A percentile compares a stretch with the other conserved stretches of the same genome.
These are phyloP conservation scores for Colletotrichum cordylinicola DNA, from an alignment of 2,329 filamentous ascomycete species.

Conservation along the genomic window DNA sequence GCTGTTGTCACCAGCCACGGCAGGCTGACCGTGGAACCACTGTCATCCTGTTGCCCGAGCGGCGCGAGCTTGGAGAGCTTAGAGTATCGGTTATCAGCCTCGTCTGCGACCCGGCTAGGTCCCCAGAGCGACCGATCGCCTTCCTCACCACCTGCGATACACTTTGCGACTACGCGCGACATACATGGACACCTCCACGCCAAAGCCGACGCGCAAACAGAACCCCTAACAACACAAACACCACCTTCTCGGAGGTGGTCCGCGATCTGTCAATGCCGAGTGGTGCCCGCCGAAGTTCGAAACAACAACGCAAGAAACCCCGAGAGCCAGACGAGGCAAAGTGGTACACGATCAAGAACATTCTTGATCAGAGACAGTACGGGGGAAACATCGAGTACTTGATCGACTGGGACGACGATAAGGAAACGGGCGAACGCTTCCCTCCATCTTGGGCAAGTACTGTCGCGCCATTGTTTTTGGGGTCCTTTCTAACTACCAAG, in stretches of 20 bases:
- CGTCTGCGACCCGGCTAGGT: constrained; percentile 10
- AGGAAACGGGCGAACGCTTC: constrained; percentile 35
- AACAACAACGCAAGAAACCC: constrained; percentile 5
- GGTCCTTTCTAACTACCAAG: not conserved
- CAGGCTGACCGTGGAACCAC: constrained; percentile 16
- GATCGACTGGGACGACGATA: constrained; percentile 43
- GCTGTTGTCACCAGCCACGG: constrained; percentile 6
- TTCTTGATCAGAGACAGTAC: constrained; percentile 37
- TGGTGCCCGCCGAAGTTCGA: constrained; percentile 2
- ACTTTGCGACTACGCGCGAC: not conserved
- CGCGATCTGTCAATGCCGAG: constrained; percentile 19
- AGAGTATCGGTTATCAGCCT: constrained; percentile 18
- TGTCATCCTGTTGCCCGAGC: not conserved
- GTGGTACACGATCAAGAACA: constrained; percentile 40
- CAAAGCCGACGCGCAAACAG: not conserved
- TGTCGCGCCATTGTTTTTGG: not conserved
- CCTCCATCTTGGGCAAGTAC: constrained; percentile 38
- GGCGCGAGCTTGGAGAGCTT: constrained; percentile 16
- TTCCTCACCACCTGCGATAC: not conserved
- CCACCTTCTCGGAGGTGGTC: constrained; percentile 19
- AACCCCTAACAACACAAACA: not conserved
- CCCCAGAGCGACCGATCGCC: not conserved
- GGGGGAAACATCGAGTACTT: constrained; percentile 36
- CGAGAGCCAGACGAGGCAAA: constrained; percentile 18
- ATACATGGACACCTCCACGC: not conserved